phyloP scores from a whole-genome alignment of 2,329 filamentous ascomycete species.

The Neofusicoccum cordaticola region DNA sequence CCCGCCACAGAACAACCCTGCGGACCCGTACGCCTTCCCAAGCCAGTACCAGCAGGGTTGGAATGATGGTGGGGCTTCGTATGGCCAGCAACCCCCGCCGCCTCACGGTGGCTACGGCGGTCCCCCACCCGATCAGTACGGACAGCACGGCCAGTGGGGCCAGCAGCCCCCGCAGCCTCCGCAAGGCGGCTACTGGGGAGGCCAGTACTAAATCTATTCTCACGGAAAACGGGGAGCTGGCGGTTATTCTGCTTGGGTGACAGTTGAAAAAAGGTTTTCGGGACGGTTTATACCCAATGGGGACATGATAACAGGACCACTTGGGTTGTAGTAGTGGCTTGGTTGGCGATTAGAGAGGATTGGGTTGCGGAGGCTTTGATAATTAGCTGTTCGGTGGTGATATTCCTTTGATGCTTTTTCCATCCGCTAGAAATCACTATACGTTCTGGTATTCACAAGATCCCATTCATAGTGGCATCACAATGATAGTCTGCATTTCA shows the following conservation, averaged over 20 bases:
- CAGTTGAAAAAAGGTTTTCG: neutral
- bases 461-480: too few species aligned
- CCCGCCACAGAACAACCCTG: slow-evolving; percentile 8
- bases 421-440: neutral
- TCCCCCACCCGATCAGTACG: neutral
- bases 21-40: slow-evolving; percentile 12
- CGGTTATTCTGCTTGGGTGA: neutral
- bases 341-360: neutral
- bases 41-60: slow-evolving; percentile 15
- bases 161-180: slow-evolving; percentile 9
- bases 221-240: neutral
- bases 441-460: neutral
- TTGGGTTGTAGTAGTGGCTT: neutral
- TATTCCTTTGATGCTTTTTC: neutral
- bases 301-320: neutral
- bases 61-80: neutral
- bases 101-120: slow-evolving; percentile 8
- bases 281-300: neutral
- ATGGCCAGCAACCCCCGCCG: neutral
- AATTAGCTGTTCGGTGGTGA: neutral
- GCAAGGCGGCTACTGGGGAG: slow-evolving; percentile 15
- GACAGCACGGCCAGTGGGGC: slow-evolving; percentile 8
- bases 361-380: neutral
- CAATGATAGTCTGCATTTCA: too few species aligned
- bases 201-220: slow-evolving; percentile 6